Base-by-base conservation (phyloP, 306 rosid species). In the Albizia julibrissin region DNA sequence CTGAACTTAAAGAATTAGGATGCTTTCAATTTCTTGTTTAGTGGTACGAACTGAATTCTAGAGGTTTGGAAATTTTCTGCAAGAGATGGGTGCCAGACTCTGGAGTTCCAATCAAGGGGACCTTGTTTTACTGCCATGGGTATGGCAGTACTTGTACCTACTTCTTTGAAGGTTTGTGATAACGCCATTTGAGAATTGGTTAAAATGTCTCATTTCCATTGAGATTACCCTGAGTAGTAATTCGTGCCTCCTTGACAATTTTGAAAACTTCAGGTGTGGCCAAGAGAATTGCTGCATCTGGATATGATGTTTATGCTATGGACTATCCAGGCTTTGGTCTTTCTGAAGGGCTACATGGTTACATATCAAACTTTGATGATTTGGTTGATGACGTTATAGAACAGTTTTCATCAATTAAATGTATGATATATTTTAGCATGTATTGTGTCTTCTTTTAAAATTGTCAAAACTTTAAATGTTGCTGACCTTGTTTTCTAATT, bases 251-350 rank as follows among this genome's bases (percentile, higher is more conserved):
- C 39, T 79, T 33, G 39, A 16, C 31, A 29, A 72, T 66, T 7
- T 82, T 82, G n/a, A 15, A 75, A 29, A 76, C 76, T 84, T 59
- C 84, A 94, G 98, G 98, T 79, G 82, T 92, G 34, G 98, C 98
- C 24, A 91, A 79, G 86, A 83, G 82, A 61, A 88, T 94, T 83
- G 98, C 97, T 70, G 90, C 91, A 15, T 75, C 97, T 12, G 97
- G 98, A 22, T 94, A 91, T 74, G 91, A 75, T 56, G 92, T 93
- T 76, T 88, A 85, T 56, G 97, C 97, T 75, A 79, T 93, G 94
- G 98, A 93, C 83, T 92, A 90, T 86, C 98, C 98, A 0, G 97
- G 97, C 47, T 94, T 94, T 9, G 98, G 98, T 62, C 97, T 94
- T 62, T 94, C 97, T 18, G 97, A 93, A 77, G 98, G 98, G 50